Evolutionary conservation across 352 stramenopile genomes (phyloP).

Genomic region (Pythium aphanidermatum): DNA sequence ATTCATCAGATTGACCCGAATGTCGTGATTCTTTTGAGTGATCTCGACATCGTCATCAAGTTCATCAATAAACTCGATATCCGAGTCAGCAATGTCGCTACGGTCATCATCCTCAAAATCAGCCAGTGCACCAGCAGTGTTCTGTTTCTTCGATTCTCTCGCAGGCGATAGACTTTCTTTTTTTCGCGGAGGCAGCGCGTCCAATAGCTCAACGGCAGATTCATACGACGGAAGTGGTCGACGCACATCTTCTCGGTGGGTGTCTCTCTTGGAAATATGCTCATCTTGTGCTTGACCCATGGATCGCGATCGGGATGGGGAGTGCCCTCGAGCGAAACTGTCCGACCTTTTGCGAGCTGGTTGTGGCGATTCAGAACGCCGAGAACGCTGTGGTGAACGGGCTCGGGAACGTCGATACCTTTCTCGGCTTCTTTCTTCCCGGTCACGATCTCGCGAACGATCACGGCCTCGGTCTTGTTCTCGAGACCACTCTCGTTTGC

Average conservation of each 20-base stretch:
- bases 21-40: constrained; percentile 28
- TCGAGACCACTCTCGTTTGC: not conserved
- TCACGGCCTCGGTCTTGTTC: not conserved
- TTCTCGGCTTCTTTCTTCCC: too few relatives aligned
- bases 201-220: not conserved
- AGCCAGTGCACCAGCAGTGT: not conserved
- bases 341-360: too few relatives aligned
- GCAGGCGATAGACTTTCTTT: not conserved
- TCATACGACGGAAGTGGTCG: constrained; percentile 11
- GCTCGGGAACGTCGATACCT: too few relatives aligned
- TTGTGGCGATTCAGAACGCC: too few relatives aligned
- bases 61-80: constrained; percentile 26
- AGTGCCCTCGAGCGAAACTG: too few relatives aligned
- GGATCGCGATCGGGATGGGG: too few relatives aligned
- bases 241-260: not conserved
- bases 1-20: constrained; percentile 38
- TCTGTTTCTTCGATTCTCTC: not conserved
- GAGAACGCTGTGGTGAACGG: not conserved
- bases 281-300: not conserved
- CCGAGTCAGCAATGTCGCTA: constrained; percentile 48
- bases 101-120: constrained; percentile 27
- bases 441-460: not conserved
- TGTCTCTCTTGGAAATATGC: not conserved
- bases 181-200: too few relatives aligned
- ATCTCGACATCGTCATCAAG: constrained; percentile 10